These are phyloP conservation scores for Trichoderma sp. DNA, from an alignment of 2,329 filamentous ascomycete genomes.

Conservation along the genomic window DNA sequence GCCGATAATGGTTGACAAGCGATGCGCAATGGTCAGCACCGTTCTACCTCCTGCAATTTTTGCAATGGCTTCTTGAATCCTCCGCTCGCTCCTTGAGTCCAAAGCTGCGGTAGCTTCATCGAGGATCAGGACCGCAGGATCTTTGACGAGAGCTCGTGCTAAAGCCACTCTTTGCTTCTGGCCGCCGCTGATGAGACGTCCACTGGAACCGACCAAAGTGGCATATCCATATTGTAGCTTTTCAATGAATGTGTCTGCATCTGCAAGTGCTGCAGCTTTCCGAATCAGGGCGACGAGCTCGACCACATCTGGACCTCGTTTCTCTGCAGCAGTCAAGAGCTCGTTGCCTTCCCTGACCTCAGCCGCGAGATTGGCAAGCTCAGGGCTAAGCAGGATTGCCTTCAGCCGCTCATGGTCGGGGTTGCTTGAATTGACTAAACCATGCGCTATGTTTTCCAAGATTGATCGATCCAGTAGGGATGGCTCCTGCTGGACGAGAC, in stretches of 20 bases:
- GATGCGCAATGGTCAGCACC: conserved; percentile 67
- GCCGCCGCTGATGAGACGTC: conserved; percentile 54
- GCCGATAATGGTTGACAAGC: conserved; percentile 60
- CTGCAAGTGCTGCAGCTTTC: conserved; percentile 17
- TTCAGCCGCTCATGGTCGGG: conserved; percentile 51
- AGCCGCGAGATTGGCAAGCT: conserved; percentile 49
- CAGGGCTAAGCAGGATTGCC: conserved; percentile 45
- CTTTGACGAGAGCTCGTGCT: conserved; percentile 61
- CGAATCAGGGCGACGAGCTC: conserved; percentile 13
- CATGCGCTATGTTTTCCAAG: conserved; percentile 52
- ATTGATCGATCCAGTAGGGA: conserved; percentile 64
- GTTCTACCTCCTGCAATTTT: conserved; percentile 51
- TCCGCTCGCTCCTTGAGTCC: conserved; percentile 43
- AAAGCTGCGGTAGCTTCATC: conserved; percentile 67
- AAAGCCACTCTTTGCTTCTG: conserved; percentile 66
- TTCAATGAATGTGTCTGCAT: conserved; percentile 19
- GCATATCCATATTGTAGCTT: conserved; percentile 41
- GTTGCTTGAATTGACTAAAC: conserved; percentile 43
- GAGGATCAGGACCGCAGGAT: conserved; percentile 64
- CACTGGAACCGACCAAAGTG: conserved; percentile 36
- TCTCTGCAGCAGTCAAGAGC: conserved; percentile 24
- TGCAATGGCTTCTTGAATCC: conserved; percentile 50
- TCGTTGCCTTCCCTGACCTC: conserved; percentile 33
- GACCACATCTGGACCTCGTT: background rate
- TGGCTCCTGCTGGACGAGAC: conserved; percentile 64